A percentile compares a stretch with the other conserved stretches of the same genome.
These are phyloP conservation scores for Lachnellula subtilissima DNA, from an alignment of 2,329 filamentous ascomycete genomes.

Conservation along the genomic window DNA sequence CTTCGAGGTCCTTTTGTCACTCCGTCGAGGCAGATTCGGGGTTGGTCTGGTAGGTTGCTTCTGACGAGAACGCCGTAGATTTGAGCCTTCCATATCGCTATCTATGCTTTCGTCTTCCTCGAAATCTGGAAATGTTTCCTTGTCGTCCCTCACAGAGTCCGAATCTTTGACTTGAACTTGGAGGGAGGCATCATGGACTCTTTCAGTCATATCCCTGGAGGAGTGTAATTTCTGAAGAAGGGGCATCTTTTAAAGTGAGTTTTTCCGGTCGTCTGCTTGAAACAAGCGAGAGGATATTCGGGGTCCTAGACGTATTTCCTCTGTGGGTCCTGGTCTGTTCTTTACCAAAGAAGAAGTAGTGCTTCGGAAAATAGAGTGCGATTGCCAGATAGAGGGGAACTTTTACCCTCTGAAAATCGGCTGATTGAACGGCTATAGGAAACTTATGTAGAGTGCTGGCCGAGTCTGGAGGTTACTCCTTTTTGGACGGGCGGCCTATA, in stretches of 20 bases:
- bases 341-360: too few relatives aligned
- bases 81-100: slow-evolving; percentile 29
- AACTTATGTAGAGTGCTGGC: neutral
- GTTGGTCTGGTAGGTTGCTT: slow-evolving; percentile 17
- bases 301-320: neutral
- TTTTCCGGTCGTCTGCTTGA: neutral
- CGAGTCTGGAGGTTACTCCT: neutral
- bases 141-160: slow-evolving; percentile 1
- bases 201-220: slow-evolving; percentile 1
- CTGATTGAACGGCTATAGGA: neutral
- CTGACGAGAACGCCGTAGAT: slow-evolving; percentile 17
- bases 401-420: neutral
- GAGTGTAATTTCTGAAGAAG: slow-evolving; percentile 6
- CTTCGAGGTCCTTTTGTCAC: slow-evolving; percentile 23
- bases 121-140: slow-evolving; percentile 20
- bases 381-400: neutral
- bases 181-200: slow-evolving; percentile 1
- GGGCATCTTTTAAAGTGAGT: neutral
- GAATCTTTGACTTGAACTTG: slow-evolving; percentile 7
- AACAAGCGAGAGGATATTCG: neutral
- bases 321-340: too few relatives aligned
- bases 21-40: slow-evolving; percentile 23
- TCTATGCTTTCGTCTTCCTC: slow-evolving; percentile 21
- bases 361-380: too few relatives aligned
- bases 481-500: neutral